phyloP scores from a whole-genome alignment of 805 yeast genomes.

The Saccharomycopsis sp. region DNA sequence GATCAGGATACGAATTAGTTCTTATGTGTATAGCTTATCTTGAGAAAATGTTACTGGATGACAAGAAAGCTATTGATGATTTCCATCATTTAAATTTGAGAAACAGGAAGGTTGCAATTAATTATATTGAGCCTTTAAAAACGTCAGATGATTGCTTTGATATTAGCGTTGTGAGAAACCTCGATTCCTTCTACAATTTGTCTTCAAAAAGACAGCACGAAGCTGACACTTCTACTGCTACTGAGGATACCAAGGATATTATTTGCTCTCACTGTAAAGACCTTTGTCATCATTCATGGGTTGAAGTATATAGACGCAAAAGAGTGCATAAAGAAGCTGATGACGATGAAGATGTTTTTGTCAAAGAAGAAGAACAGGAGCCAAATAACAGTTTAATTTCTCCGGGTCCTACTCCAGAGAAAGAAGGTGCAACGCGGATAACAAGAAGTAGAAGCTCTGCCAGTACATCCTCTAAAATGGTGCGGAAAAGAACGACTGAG shows the following conservation, averaged over 20 bases:
- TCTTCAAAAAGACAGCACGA: not conserved
- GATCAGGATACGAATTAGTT: slow-evolving; percentile 2
- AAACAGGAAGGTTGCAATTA: not conserved
- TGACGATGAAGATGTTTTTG: not conserved
- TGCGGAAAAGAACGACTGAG: not conserved
- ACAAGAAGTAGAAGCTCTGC: too few relatives aligned
- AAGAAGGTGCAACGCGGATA: not conserved
- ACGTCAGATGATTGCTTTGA: not conserved
- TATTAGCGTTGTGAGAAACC: not conserved
- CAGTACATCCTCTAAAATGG: not conserved
- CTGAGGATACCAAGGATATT: not conserved
- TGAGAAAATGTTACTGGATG: not conserved
- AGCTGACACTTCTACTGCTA: not conserved
- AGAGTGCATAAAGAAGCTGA: not conserved
- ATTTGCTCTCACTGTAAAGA: not conserved
- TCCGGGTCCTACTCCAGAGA: not conserved
- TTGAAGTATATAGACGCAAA: not conserved
- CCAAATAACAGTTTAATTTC: not conserved
- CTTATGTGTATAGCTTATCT: slow-evolving; percentile 12
- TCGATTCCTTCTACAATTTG: not conserved
- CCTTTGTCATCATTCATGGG: not conserved
- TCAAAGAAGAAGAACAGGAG: not conserved
- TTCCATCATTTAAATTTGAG: not conserved
- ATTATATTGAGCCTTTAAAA: not conserved
- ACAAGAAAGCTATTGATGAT: not conserved